These are phyloP conservation scores for Botryotinia calthae DNA, from an alignment of 2,329 filamentous ascomycete species.

Conservation along the genomic window DNA sequence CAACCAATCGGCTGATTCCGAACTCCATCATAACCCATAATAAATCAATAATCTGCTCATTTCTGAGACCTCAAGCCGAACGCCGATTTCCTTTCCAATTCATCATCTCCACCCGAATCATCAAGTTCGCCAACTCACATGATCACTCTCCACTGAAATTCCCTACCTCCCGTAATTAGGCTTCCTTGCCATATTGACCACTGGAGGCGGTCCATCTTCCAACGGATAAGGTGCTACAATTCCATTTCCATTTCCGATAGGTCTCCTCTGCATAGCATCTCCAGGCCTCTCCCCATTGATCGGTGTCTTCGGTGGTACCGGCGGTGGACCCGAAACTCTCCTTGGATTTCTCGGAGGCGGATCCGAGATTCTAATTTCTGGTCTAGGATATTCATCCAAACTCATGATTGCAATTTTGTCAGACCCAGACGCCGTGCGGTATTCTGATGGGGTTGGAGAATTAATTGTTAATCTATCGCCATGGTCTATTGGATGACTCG, in stretches of 20 bases:
- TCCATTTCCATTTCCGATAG: constrained; percentile 23
- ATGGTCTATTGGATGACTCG: constrained; percentile 38
- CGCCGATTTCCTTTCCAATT: background rate
- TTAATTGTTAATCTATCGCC: constrained; percentile 55
- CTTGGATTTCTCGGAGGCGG: constrained; percentile 16
- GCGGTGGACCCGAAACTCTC: constrained; percentile 57
- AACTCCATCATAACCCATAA: constrained; percentile 9
- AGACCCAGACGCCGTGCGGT: constrained; percentile 54
- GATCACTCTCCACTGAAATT: background rate
- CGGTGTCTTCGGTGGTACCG: constrained; percentile 74
- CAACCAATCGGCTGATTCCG: background rate
- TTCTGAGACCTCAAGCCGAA: background rate
- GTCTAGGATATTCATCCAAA: constrained; percentile 56
- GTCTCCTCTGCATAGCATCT: constrained; percentile 27
- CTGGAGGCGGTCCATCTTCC: constrained; percentile 75
- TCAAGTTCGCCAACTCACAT: background rate
- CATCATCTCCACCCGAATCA: background rate
- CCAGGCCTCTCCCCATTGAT: constrained; percentile 50
- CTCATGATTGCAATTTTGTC: constrained; percentile 68
- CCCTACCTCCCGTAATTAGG: constrained; percentile 46
- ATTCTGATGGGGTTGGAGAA: constrained; percentile 59
- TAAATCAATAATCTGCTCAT: background rate
- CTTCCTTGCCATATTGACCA: constrained; percentile 82
- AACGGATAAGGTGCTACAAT: constrained; percentile 65
- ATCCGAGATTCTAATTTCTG: constrained; percentile 22